phyloP scores from a whole-genome alignment of 805 yeast species.

The Starmera pachycereana region DNA sequence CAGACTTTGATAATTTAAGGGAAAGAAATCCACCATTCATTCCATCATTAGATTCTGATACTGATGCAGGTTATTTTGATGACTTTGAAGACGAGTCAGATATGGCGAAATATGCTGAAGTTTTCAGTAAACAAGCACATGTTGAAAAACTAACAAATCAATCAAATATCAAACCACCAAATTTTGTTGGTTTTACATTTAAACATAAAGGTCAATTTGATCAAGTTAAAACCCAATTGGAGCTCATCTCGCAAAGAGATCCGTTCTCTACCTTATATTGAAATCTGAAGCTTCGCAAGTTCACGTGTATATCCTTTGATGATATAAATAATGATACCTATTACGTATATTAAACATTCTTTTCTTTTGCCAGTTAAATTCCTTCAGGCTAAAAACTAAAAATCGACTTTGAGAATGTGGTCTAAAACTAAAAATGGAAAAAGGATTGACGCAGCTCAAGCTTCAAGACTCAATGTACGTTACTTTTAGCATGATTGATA shows the following conservation, averaged over 20 bases:
- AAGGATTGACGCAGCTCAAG: no score
- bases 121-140: conserved; percentile 81
- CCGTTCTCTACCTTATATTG: conserved; percentile 20
- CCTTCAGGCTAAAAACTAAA: no score
- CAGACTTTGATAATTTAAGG: conserved; percentile 67
- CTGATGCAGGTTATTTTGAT: conserved; percentile 97
- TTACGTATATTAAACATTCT: not conserved
- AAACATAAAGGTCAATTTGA: conserved; percentile 49
- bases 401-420: no score
- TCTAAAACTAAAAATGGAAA: no score
- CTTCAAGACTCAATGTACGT: no score
- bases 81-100: conserved; percentile 94
- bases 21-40: conserved; percentile 82
- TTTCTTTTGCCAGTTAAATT: not conserved
- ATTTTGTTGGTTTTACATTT: conserved; percentile 92
- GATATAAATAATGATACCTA: not conserved
- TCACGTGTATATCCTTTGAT: no score
- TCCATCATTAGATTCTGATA: conserved; percentile 93
- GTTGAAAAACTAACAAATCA: conserved; percentile 72
- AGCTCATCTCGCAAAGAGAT: conserved; percentile 9
- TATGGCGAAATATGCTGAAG: conserved; percentile 97
- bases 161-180: conserved; percentile 47
- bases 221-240: conserved; percentile 18
- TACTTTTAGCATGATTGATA: no score
- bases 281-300: conserved; percentile 4